Conservation (phyloP, 176 grass and related monocot genomes). For the Phoenix dactylifera region DNA sequence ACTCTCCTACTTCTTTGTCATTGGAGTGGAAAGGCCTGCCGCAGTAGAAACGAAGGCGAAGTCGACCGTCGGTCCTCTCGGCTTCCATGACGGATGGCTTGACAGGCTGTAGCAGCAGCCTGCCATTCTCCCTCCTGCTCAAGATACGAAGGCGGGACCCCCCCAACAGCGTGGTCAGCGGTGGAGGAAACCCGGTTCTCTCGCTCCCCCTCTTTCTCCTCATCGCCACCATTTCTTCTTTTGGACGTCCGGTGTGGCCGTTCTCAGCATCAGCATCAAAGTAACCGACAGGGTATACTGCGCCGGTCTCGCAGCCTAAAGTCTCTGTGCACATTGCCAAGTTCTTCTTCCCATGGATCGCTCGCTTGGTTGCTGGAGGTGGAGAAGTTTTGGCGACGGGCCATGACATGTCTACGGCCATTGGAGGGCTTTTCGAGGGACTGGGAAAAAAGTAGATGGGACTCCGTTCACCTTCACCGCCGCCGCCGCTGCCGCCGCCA, state of each 20-base stretch:
- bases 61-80: conserved; percentile 56
- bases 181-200: conserved; percentile 31
- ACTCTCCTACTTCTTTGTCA: conserved; percentile 3
- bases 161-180: conserved; percentile 42
- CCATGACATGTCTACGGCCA: neutral
- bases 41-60: conserved; percentile 27
- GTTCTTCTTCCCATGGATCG: conserved; percentile 34
- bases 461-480: neutral
- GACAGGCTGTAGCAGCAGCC: conserved; percentile 42
- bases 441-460: conserved; percentile 12
- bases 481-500: neutral
- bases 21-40: neutral
- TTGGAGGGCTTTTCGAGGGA: conserved; percentile 3
- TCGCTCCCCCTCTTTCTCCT: conserved; percentile 6
- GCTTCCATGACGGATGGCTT: conserved; percentile 25
- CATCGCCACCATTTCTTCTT: conserved; percentile 1
- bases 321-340: conserved; percentile 67
- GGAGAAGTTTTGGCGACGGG: neutral
- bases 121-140: conserved; percentile 44
- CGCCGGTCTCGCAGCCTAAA: conserved; percentile 71
- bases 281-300: conserved; percentile 22
- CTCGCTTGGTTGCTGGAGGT: conserved; percentile 12
- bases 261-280: conserved; percentile 12
- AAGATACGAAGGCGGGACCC: conserved; percentile 33
- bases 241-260: neutral